Base-by-base conservation (phyloP, 108 stramenopile genomes). In the Epithemia pelagica region DNA sequence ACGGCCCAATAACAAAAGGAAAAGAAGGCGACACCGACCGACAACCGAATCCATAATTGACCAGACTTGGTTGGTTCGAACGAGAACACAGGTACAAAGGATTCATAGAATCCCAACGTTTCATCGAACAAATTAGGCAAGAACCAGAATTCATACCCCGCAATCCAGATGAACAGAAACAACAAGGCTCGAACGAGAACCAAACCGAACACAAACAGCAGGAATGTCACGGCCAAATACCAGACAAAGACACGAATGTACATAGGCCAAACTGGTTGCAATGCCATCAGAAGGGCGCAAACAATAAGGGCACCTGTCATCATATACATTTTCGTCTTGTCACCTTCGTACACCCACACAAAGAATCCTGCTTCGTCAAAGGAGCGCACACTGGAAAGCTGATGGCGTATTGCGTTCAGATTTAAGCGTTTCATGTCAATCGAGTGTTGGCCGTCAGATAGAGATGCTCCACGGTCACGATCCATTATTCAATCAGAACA, bases 101-200 rank as follows among this genome's bases (percentile, higher is more conserved):
- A 96, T 68, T 98, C 97, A 7, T 76, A 85, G 70, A 99, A 94
- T 30, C 90, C 91, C 28, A 99, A 82, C 24, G 83, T 75, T 66
- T 99, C 98, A 71, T 99, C 98, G 70, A 98, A 99, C 27, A 99
- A 78, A 70, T 97, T 96, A 1, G 98, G 98, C 26, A 98, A 74
- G 62, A 98, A 84, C 98, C 98, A 99, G 62, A 91, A 90, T 56
- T 99, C 98, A 59, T 77, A 98, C 3, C 98, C 98, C 27, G 88
- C 52, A 22, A 97, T 91, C 98, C 98, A 99, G 23, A 97, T 74
- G 62, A 87, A 76, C 28, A 99, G 76, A 74, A 97, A 99, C 30
- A 93, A n/a, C 33, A 96, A 58, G 26, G 83, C 86, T 31, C 98
- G 90, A 53, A 89, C 64, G 2, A 87, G 86, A 62, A 96, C 74